These are phyloP conservation scores for Fremontodendron californicum DNA, from an alignment of 345 rosid genomes.

Conservation along the genomic window DNA sequence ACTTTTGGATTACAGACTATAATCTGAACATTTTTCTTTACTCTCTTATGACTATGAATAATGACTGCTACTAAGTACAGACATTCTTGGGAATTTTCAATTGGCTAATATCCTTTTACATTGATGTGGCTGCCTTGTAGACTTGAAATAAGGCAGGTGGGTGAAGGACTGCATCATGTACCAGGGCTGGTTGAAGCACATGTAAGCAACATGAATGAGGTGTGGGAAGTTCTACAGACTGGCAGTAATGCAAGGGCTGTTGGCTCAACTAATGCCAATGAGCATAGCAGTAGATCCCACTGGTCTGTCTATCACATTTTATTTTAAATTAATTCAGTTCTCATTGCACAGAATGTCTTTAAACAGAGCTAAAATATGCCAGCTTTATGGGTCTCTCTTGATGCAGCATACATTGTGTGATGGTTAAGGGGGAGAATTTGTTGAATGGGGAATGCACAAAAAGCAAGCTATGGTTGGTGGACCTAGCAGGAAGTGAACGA, in stretches of 20 bases:
- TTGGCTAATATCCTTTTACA: not conserved
- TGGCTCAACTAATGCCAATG: conserved; percentile 89
- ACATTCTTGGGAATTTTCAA: not conserved
- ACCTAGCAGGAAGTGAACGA: conserved; percentile 98
- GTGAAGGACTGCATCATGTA: conserved; percentile 81
- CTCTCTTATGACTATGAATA: not conserved
- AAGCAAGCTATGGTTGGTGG: conserved; percentile 97
- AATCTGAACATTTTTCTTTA: not conserved
- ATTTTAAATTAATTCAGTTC: not conserved
- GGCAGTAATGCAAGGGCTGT: conserved; percentile 91
- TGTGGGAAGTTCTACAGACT: conserved; percentile 85
- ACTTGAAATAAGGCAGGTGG: conserved; percentile 74
- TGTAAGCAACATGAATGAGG: conserved; percentile 73
- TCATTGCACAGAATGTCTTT: not conserved
- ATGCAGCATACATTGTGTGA: conserved; percentile 82
- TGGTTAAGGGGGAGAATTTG: conserved; percentile 82
- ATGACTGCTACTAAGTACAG: not conserved
- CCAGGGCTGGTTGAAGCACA: conserved; percentile 89
- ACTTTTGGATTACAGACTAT: not conserved
- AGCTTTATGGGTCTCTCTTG: not conserved
- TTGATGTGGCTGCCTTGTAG: conserved; percentile 32
- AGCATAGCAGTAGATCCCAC: conserved; percentile 96
- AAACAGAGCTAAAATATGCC: conserved; percentile 11
- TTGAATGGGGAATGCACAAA: conserved; percentile 81
- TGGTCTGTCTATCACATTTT: conserved; percentile 44